Base-by-base conservation (phyloP, 2,329 filamentous ascomycete species). In the Neocatenulostroma microsporum region DNA sequence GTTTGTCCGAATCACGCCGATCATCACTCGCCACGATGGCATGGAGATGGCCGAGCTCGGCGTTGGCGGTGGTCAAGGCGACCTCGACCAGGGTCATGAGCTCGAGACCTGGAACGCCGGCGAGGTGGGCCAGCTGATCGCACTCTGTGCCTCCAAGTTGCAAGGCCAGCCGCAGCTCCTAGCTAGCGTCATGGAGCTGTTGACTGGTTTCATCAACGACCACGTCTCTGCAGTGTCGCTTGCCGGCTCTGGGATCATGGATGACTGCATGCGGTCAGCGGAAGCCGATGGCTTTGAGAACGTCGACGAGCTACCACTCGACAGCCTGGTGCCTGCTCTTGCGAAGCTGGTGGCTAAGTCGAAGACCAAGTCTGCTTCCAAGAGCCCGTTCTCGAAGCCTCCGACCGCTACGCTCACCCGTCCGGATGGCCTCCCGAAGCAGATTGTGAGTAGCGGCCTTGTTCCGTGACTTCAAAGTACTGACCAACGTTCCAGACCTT, bases 1-100 rank as follows among this genome's bases (percentile, higher is more conserved):
- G 0, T 72, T 83, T 0, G 80, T 95, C 5, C 80, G 74, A 53
- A 89, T 95, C 36, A 76, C 76, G 5, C 88, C 88, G 0, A 79
- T 95, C 27, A 72, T 94, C 12, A 77, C 78, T 4, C 77, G 80
- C 19, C 53, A 65, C 1, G 41, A 53, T 8, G 46, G 49, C 25
- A 21, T 36, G 11, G 39, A 45, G 10, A 64, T 94, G 21, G 69
- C 69, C 2, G 89, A 95, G 56, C 53, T 80, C 5, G 87, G 86
- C 2, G 73, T 84, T 19, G 87, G 86, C 5, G 87, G 86, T 5
- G 87, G 87, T 1, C 77, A 78, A 10, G 82, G 80, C 3, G 85
- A 93, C 56, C 61, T 93, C 5, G 73, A 79, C 47, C 74, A 79
- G 30, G 71, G 73, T 15, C 74, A 78, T 17, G 80, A 84, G 54